Base-by-base conservation (phyloP, 2,329 filamentous ascomycete genomes). In the Grosmannia penicillata region DNA sequence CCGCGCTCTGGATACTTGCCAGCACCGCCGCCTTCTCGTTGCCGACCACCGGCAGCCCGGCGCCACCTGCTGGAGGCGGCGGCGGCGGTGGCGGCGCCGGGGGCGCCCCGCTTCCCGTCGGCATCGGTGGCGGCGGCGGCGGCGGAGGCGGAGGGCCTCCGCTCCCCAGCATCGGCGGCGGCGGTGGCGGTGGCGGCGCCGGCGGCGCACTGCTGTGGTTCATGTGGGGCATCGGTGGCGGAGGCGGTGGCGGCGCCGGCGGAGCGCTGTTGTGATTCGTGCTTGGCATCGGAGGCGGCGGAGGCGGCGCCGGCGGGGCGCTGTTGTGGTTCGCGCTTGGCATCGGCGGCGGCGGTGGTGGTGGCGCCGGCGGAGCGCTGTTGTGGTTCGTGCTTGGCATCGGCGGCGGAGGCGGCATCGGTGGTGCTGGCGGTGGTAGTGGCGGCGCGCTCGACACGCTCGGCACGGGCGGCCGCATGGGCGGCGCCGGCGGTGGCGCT, bases 1-100 rank as follows among this genome's bases (percentile, higher is more conserved):
- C 76, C 13, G 75, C 72, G 36, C 73, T 74, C 45, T 82, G 77
- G 45, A 91, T 91, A 51, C 79, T 73, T 32, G 75, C 78, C 47
- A 82, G 62, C 53, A 84, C 60, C 39, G 74, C 80, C 45, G 65
- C 64, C 48, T 71, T 77, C 42, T 59, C 58, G 37, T 57, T 45
- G 27, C 66, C 65, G 25, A 58, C 57, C 10, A 56, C 44, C 4
- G 67, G 61, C 13, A 64, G 46, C 4, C 57, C 45, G 33, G 52
- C 29, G 2, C 28, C 32, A 9, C 36, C 39, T 3, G 31, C 15
- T 10, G 45, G 72, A 68, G 4, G 65, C 60, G 54, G 74, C 53
- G 73, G 66, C 28, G 67, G 66, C 1, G 68, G 69, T 1, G 67
- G 67, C 11, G 70, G 69, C n/a, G n/a, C n/a, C 4, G 72, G 69